Evolutionary conservation across 371 early-diverging fungal species (phyloP), one percentile per base, ranked within the genome.

Genomic region (Mortierella sp.): DNA sequence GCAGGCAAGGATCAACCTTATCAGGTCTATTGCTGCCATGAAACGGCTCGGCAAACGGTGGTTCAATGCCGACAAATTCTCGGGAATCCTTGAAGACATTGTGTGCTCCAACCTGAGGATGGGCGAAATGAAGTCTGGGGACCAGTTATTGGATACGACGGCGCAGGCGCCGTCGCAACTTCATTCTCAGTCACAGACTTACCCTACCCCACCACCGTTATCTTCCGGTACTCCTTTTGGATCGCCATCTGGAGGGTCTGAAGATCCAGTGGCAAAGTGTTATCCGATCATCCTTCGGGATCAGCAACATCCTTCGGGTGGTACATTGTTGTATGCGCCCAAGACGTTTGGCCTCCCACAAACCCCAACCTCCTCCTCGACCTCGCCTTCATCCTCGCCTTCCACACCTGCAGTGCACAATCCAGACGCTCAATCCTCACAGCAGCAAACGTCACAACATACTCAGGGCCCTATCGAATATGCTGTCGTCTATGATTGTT

Each of bases 251-350:
- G n/a, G n/a, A n/a, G n/a, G n/a, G n/a, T n/a, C n/a, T n/a, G n/a
- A n/a, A n/a, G n/a, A n/a, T n/a, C n/a, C n/a, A n/a, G n/a, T n/a
- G n/a, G n/a, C n/a, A n/a, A n/a, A n/a, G n/a, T n/a, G n/a, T n/a
- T 30, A 43, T 25, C 60, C 60, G n/a, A 60, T 60, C 18, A 44
- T 60, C 19, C 60, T 60, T 37, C 60, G 60, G 7, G 60, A 60
- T 23, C 23, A 43, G 15, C 30, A 51, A 19, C 51, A 60, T 21
- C 60, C 23, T 9, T 43, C 44, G 12, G 60, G 60, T n/a, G 60
- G 60, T 25, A 45, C 45, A 9, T 46, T 60, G 16, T 37, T 60
- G 46, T 46, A 46, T 21, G 21, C 60, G 1, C 60, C 60, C 21
- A 60, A 60, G 50, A 15, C 26, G 1, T 6, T 44, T 21, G 19